Conservation (phyloP, 2,329 filamentous ascomycete genomes). For the Aureobasidium melanogenum region DNA sequence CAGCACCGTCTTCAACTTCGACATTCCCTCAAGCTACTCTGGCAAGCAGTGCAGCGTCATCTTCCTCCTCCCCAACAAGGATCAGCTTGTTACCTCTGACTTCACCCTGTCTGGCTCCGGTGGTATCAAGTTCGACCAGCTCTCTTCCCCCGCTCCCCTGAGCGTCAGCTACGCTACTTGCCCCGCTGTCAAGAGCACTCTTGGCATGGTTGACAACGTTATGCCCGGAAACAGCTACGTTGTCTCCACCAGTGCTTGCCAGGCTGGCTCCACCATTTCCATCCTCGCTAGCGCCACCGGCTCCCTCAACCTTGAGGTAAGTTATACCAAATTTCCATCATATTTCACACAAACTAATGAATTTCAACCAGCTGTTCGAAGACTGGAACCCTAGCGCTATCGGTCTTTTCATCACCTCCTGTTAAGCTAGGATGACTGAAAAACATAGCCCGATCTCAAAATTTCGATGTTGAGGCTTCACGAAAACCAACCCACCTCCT, state of each 20-base stretch:
- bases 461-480: no score
- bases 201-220: not conserved
- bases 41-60: conserved; percentile 40
- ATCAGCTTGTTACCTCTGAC: conserved; percentile 27
- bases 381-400: not conserved
- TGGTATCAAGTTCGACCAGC: conserved; percentile 24
- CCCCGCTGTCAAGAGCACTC: not conserved
- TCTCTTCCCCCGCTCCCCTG: conserved; percentile 16
- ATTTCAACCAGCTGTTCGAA: not conserved
- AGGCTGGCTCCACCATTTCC: conserved; percentile 19
- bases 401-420: not conserved
- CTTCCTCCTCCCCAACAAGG: conserved; percentile 35
- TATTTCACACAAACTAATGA: not conserved
- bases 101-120: conserved; percentile 33
- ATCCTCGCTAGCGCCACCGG: conserved; percentile 17
- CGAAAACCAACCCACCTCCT: not conserved
- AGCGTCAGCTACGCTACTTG: conserved; percentile 19
- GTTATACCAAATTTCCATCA: conserved; percentile 4
- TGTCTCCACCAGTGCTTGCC: conserved; percentile 19
- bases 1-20: conserved; percentile 39
- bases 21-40: conserved; percentile 31
- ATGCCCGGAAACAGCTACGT: conserved; percentile 23
- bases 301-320: conserved; percentile 15
- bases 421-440: not conserved
- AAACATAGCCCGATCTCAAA: no score